A percentile compares a stretch with the other conserved stretches of the same genome.
These are phyloP conservation scores for Sarcomyxa edulis DNA, from an alignment of 768 basidiomycete species.

Conservation along the genomic window DNA sequence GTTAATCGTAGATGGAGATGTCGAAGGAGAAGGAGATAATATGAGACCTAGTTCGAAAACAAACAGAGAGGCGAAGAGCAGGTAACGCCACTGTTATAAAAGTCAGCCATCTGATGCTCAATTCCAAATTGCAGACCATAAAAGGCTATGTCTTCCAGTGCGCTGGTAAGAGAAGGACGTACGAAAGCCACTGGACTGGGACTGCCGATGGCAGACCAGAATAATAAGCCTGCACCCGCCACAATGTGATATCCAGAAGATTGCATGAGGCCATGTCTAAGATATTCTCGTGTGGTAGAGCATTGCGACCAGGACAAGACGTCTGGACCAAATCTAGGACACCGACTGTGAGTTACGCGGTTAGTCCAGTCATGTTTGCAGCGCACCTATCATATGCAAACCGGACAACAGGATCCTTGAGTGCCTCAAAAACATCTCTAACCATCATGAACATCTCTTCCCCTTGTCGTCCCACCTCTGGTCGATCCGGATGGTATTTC, in stretches of 20 bases:
- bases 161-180: conserved; percentile 25
- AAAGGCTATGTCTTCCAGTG: too few relatives aligned
- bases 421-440: conserved; percentile 69
- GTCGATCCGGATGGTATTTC: conserved; percentile 73
- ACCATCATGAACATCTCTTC: conserved; percentile 66
- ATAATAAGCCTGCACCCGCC: conserved; percentile 48
- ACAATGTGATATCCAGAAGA: conserved; percentile 66
- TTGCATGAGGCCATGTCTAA: conserved; percentile 58
- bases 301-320: conserved; percentile 65
- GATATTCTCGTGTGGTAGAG: conserved; percentile 63
- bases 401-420: conserved; percentile 70
- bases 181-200: conserved; percentile 62
- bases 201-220: conserved; percentile 59
- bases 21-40: conserved; percentile 49
- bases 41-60: conserved; percentile 62
- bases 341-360: too few relatives aligned
- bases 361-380: not conserved
- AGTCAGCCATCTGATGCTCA: not conserved
- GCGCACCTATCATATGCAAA: conserved; percentile 84
- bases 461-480: conserved; percentile 44
- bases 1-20: conserved; percentile 20
- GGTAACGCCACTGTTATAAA: conserved; percentile 66
- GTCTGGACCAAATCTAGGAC: conserved; percentile 68
- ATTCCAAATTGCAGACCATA: too few relatives aligned
- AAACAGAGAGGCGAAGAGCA: conserved; percentile 59